Conservation (phyloP, 345 rosid genomes). For the Hypericum androsaemum region DNA sequence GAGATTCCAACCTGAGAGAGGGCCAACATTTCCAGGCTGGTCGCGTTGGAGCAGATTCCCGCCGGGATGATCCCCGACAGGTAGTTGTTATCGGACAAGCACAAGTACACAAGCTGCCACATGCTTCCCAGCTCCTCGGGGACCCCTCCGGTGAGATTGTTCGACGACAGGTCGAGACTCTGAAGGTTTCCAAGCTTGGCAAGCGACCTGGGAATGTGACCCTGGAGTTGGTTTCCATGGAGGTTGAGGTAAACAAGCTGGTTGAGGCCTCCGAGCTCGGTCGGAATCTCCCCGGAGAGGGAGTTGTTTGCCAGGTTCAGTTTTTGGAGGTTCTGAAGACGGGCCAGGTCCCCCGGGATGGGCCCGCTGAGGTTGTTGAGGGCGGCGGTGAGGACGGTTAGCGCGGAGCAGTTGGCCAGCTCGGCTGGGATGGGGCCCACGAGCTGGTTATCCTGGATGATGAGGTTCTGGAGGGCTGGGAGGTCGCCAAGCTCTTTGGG, state of each 20-base stretch:
- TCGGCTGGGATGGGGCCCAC: conserved; percentile 59
- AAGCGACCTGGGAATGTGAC: conserved; percentile 51
- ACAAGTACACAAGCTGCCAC: conserved; percentile 50
- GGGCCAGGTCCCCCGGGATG: conserved; percentile 53
- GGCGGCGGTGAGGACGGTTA: conserved; percentile 38
- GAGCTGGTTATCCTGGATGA: conserved; percentile 58
- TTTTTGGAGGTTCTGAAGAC: conserved; percentile 35
- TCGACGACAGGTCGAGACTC: conserved; percentile 58
- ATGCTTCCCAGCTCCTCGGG: conserved; percentile 68
- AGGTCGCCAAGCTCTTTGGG: conserved; percentile 60
- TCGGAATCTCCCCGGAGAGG: conserved; percentile 66
- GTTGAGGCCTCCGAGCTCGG: conserved; percentile 46
- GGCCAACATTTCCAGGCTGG: conserved; percentile 38
- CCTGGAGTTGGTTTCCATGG: conserved; percentile 55
- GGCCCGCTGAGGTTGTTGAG: conserved; percentile 63
- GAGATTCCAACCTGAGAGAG: conserved; percentile 48
- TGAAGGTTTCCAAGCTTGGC: conserved; percentile 39
- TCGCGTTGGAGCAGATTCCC: conserved; percentile 43
- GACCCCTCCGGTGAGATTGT: conserved; percentile 56
- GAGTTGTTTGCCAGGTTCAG: conserved; percentile 65
- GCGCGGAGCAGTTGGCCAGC: conserved; percentile 69
- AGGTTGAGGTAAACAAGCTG: conserved; percentile 56
- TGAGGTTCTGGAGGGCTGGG: conserved; percentile 29
- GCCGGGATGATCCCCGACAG: conserved; percentile 51
- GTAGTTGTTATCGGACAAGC: conserved; percentile 40